A percentile compares a stretch with the other conserved stretches of the same genome.
Evolutionary conservation across 2,329 filamentous ascomycete species (phyloP).

Genomic region (Coniella lustricola): DNA sequence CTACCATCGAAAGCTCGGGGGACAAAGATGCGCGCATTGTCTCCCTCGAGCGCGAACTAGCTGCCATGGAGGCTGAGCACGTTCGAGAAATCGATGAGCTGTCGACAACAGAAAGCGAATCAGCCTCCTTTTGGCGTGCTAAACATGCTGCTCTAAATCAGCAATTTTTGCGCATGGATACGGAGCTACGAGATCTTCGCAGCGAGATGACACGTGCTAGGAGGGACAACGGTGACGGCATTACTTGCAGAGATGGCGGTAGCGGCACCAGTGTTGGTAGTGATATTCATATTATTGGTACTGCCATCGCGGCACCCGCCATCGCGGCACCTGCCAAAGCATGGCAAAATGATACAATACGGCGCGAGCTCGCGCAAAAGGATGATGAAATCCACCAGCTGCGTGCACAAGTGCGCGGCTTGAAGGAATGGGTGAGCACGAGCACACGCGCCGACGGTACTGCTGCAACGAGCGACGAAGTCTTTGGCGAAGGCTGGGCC

Average conservation of each 20-base stretch:
- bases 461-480: conserved; percentile 58
- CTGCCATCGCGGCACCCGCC: too few relatives aligned
- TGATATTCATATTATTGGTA: too few relatives aligned
- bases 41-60: conserved; percentile 45
- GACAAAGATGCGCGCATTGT: conserved; percentile 48
- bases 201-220: conserved; percentile 39
- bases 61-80: conserved; percentile 47
- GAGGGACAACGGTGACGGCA: conserved; percentile 39
- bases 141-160: conserved; percentile 47
- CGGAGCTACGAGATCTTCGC: conserved; percentile 44
- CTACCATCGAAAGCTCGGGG: conserved; percentile 23
- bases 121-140: conserved; percentile 49
- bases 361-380: conserved; percentile 37
- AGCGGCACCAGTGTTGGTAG: too few relatives aligned
- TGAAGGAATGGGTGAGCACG: conserved; percentile 67
- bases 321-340: too few relatives aligned
- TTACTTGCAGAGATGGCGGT: conserved; percentile 21
- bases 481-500: conserved; percentile 55
- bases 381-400: conserved; percentile 51
- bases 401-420: conserved; percentile 53
- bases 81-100: conserved; percentile 45
- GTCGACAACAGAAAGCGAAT: conserved; percentile 47
- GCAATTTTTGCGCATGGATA: conserved; percentile 44
- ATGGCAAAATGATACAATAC: conserved; percentile 30
- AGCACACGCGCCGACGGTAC: conserved; percentile 56